These are phyloP conservation scores for Blumeria graminis DNA, from an alignment of 2,329 filamentous ascomycete species.

Conservation along the genomic window DNA sequence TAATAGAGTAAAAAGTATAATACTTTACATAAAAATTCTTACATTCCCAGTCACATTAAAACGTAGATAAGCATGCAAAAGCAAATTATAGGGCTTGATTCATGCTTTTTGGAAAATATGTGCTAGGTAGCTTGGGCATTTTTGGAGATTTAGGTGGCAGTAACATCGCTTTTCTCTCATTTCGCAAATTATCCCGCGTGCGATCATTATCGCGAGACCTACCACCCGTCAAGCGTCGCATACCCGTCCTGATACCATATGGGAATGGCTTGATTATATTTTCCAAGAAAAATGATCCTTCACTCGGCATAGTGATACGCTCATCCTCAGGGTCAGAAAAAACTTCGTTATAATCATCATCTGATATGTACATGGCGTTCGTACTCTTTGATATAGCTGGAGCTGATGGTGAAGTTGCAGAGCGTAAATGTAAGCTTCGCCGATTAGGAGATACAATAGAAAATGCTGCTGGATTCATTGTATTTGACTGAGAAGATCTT, in stretches of 20 bases:
- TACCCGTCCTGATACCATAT: constrained; percentile 31
- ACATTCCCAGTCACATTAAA: too few species aligned
- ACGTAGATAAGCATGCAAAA: too few species aligned
- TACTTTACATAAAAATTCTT: too few species aligned
- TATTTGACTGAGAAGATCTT: constrained; percentile 30
- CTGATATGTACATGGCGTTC: constrained; percentile 39
- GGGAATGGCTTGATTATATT: constrained; percentile 35
- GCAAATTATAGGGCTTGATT: constrained; percentile 2
- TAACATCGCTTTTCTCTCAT: constrained; percentile 11
- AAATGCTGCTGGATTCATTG: constrained; percentile 38
- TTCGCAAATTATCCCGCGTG: constrained; percentile 12
- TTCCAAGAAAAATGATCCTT: constrained; percentile 29
- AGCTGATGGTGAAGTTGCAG: constrained; percentile 57
- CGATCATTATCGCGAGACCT: constrained; percentile 15
- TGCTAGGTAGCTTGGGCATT: constrained; percentile 15
- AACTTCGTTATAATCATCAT: constrained; percentile 48
- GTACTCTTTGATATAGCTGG: constrained; percentile 20
- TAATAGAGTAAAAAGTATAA: too few species aligned
- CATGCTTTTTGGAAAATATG: constrained; percentile 9
- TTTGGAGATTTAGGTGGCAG: constrained; percentile 13
- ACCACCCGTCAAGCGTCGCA: constrained; percentile 37
- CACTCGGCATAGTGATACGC: constrained; percentile 7
- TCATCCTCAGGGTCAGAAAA: constrained; percentile 58
- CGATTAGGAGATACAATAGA: constrained; percentile 23
- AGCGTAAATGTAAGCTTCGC: constrained; percentile 54